Base-by-base conservation (phyloP, 2,329 filamentous ascomycete genomes). In the Fusarium nematophilum region DNA sequence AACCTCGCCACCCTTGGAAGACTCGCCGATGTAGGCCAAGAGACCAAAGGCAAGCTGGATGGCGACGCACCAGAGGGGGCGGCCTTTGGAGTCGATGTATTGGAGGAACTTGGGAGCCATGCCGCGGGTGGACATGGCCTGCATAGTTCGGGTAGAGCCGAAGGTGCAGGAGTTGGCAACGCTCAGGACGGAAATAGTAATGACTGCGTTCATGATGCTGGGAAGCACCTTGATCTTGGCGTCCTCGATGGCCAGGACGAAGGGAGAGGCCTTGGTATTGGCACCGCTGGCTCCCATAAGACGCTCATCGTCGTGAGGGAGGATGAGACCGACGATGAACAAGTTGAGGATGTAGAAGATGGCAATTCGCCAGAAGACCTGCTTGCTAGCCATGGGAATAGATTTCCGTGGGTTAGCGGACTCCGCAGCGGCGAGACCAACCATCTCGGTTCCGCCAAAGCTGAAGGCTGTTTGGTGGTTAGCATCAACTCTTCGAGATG, bases 161-260 rank as follows among this genome's bases (percentile, higher is more conserved):
- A 96, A 98, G 57, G 97, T 90, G 65, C 93, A 89, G 9, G 91
- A 94, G 76, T 97, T 97, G 59, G 93, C 93, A 57, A 97, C 93
- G 1, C 92, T 96, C 30, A 97, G 80, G 26, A 97, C 93, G 18
- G 93, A 90, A 65, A 97, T 87, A 72, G 97, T 87, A 73, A 97
- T 97, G 60, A 97, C 92, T 21, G 87, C 88, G 76, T 98, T 97
- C 89, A 97, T 95, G 55, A 97, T 85, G 1, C 90, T 93, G 3
- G 92, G 92, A 7, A 97, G 84, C 5, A 90, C 88, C 40, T 85
- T 79, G 70, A 97, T 96, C 14, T 91, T 89, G 3, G 93, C 92
- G 62, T 93, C 90, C 65, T 90, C 81, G 69, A 97, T 96, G 61
- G 93, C 92, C 67, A 97, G 94, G 68, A 97, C 93, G 73, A 97